These are phyloP conservation scores for Chytriomyces confervae DNA, from an alignment of 192 early-diverging fungal species.

Conservation along the genomic window DNA sequence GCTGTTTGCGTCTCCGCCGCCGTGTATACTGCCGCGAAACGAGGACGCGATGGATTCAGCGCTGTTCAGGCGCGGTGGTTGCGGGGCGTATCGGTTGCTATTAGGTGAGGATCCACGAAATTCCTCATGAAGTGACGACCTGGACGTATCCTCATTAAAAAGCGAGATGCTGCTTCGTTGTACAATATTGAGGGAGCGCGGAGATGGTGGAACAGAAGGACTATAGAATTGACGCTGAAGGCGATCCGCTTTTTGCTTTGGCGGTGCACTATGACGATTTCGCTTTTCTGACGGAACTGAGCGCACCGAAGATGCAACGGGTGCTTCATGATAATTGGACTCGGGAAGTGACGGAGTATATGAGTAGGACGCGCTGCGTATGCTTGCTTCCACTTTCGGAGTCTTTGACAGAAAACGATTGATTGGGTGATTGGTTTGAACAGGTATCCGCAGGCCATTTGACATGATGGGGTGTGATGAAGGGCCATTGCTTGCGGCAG, in stretches of 20 bases:
- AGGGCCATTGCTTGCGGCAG: not conserved
- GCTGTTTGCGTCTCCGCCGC: not conserved
- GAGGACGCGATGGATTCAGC: too few species aligned
- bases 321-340: not conserved
- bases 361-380: not conserved
- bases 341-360: not conserved
- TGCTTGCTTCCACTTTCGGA: not conserved
- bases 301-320: not conserved
- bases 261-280: not conserved
- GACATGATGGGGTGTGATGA: not conserved
- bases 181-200: slow-evolving; percentile 14
- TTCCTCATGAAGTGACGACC: too few species aligned
- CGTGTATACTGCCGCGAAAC: too few species aligned
- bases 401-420: slow-evolving; percentile 9
- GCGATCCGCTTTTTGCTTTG: not conserved
- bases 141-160: slow-evolving; percentile 3
- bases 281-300: not conserved
- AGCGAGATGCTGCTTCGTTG: slow-evolving; percentile 31
- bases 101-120: too few species aligned
- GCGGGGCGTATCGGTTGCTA: too few species aligned
- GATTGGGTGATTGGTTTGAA: slow-evolving; percentile 19
- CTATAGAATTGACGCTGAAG: not conserved
- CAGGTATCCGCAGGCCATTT: slow-evolving; percentile 9
- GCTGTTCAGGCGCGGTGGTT: too few species aligned
- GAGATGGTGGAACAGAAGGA: slow-evolving; percentile 5